Conservation (phyloP, 2,329 filamentous ascomycete species). For the Salinomyces thailandicus region DNA sequence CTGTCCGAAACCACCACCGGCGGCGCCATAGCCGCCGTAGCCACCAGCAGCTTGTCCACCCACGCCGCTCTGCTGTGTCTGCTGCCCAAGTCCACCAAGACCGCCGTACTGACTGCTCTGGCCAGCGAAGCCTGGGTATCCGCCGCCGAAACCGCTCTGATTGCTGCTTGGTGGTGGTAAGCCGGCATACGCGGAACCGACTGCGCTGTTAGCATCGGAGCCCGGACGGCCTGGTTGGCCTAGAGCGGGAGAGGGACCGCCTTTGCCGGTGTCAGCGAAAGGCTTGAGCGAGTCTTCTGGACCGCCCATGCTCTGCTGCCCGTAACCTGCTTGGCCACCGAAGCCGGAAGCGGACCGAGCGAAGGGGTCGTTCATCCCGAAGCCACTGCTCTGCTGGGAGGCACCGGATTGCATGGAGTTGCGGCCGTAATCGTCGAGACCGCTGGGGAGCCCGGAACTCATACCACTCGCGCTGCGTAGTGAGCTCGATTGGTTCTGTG, state of each 20-base stretch:
- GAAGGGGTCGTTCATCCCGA: slow-evolving; percentile 49
- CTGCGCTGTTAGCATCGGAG: slow-evolving; percentile 50
- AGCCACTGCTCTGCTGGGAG: slow-evolving; percentile 43
- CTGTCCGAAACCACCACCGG: slow-evolving; percentile 22
- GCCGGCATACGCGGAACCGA: slow-evolving; percentile 40
- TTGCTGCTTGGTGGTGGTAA: slow-evolving; percentile 47
- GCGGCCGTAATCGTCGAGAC: slow-evolving; percentile 51
- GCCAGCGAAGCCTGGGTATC: slow-evolving; percentile 42
- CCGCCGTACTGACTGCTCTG: slow-evolving; percentile 42
- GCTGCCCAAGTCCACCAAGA: slow-evolving; percentile 41
- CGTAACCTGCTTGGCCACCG: slow-evolving; percentile 33
- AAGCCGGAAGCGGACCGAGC: slow-evolving; percentile 49
- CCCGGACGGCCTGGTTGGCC: slow-evolving; percentile 53
- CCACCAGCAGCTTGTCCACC: slow-evolving; percentile 31
- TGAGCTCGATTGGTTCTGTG: slow-evolving; percentile 29
- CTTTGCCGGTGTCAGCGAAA: slow-evolving; percentile 41
- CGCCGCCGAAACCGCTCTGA: slow-evolving; percentile 46
- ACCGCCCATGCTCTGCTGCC: slow-evolving; percentile 34
- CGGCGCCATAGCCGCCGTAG: slow-evolving; percentile 24
- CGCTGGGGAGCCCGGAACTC: slow-evolving; percentile 28
- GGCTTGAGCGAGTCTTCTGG: slow-evolving; percentile 47
- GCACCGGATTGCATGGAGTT: slow-evolving; percentile 43
- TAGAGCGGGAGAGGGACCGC: slow-evolving; percentile 48
- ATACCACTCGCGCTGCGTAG: slow-evolving; percentile 37
- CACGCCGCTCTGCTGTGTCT: slow-evolving; percentile 26